A percentile compares a stretch with the other conserved stretches of the same genome.
These are phyloP conservation scores for Xylaria sp. DNA, from an alignment of 2,329 filamentous ascomycete genomes.

Conservation along the genomic window DNA sequence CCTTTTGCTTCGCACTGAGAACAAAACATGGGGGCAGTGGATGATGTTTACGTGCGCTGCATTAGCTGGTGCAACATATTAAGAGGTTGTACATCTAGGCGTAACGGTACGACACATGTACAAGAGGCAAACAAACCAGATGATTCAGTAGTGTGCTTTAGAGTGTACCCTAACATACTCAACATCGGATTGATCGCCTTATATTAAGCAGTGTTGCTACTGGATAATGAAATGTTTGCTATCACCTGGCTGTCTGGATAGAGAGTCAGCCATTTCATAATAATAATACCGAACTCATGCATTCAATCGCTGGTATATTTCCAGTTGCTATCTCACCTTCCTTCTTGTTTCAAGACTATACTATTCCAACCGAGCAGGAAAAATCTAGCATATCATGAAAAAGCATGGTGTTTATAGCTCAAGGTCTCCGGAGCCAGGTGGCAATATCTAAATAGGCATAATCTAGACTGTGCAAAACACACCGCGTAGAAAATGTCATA, in stretches of 20 bases:
- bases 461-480: background rate
- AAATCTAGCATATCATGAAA: background rate
- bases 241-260: background rate
- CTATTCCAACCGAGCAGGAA: background rate
- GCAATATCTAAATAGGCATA: background rate
- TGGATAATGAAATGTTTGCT: background rate
- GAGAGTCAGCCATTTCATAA: background rate
- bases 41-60: constrained; percentile 11
- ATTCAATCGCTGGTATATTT: background rate
- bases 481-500: background rate
- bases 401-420: background rate
- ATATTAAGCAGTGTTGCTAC: background rate
- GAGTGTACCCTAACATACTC: background rate
- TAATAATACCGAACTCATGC: too few species aligned
- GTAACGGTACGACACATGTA: background rate
- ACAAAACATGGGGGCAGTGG: background rate
- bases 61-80: constrained; percentile 14
- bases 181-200: background rate
- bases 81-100: constrained; percentile 20
- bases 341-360: background rate
- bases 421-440: background rate
- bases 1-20: constrained; percentile 4
- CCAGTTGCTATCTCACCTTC: background rate
- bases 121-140: background rate
- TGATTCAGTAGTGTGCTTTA: background rate